Conservation (phyloP, 768 basidiomycete species). For the Leccinellum albellum region DNA sequence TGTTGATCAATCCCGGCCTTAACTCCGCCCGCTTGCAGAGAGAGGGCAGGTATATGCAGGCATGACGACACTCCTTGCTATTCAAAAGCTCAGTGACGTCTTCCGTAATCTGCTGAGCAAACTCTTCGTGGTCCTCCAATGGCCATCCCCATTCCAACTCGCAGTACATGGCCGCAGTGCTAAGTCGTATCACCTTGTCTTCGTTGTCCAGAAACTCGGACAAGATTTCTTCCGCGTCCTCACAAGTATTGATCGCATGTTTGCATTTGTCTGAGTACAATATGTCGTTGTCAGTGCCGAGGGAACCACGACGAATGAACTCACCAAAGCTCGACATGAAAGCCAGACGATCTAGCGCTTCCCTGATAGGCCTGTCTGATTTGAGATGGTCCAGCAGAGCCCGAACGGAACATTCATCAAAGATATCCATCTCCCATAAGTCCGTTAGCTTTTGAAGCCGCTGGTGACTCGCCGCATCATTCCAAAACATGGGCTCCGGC, state of each 20-base stretch:
- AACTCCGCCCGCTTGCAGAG: slow-evolving; percentile 23
- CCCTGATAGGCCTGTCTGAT: slow-evolving; percentile 12
- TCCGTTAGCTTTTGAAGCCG: slow-evolving; percentile 16
- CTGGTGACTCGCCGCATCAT: slow-evolving; percentile 20
- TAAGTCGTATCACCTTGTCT: slow-evolving; percentile 19
- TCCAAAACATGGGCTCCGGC: slow-evolving; percentile 31
- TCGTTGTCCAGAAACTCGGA: slow-evolving; percentile 11
- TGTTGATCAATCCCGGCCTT: slow-evolving; percentile 10
- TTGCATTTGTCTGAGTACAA: slow-evolving; percentile 16
- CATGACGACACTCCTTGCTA: slow-evolving; percentile 12
- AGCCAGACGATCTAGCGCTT: slow-evolving; percentile 25
- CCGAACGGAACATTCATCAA: slow-evolving; percentile 19
- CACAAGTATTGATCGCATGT: background rate
- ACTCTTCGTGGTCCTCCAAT: background rate
- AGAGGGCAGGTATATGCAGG: slow-evolving; percentile 27
- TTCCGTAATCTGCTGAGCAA: background rate
- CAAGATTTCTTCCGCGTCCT: slow-evolving; percentile 9
- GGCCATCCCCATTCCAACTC: slow-evolving; percentile 24
- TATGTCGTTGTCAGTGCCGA: background rate
- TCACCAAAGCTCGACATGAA: slow-evolving; percentile 30
- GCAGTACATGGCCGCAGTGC: slow-evolving; percentile 24
- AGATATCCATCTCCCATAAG: slow-evolving; percentile 31
- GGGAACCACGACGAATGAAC: background rate
- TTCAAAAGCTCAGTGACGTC: slow-evolving; percentile 18
- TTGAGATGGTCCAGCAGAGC: slow-evolving; percentile 19